phyloP scores from a whole-genome alignment of 306 rosid genomes.

The Luffa aegyptiaca region DNA sequence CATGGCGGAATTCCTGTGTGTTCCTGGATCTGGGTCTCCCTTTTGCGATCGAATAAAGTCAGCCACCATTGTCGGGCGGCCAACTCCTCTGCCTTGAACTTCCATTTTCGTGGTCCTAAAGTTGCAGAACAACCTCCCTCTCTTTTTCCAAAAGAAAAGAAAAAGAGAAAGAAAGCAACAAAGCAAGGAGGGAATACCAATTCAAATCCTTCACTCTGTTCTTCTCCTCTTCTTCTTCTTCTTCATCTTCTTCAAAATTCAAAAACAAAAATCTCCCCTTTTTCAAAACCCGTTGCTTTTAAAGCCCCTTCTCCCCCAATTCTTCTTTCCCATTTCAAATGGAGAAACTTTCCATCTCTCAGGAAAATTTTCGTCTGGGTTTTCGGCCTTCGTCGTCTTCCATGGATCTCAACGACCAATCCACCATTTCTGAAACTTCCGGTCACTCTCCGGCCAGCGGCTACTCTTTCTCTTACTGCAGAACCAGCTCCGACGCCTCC shows the following conservation, averaged over 20 bases:
- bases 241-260: constrained; percentile 32
- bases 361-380: constrained; percentile 42
- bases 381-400: constrained; percentile 64
- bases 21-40: background rate
- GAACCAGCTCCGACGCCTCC: constrained; percentile 61
- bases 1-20: background rate
- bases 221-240: background rate
- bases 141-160: background rate
- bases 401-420: constrained; percentile 57
- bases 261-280: constrained; percentile 15
- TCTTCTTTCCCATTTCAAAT: constrained; percentile 18
- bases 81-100: background rate
- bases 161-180: background rate
- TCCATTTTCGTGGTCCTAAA: constrained; percentile 12
- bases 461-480: constrained; percentile 43
- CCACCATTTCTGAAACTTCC: constrained; percentile 38
- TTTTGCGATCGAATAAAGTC: constrained; percentile 5
- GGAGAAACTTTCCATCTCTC: constrained; percentile 44
- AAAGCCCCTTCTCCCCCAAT: constrained; percentile 17
- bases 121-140: background rate
- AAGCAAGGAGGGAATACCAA: constrained; percentile 42
- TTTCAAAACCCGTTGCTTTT: constrained; percentile 30
- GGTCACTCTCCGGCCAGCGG: constrained; percentile 58
- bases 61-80: background rate
- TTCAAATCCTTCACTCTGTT: constrained; percentile 24